These are phyloP conservation scores for Forsythia suspensa DNA, from an alignment of 257 asterid species.

Conservation along the genomic window DNA sequence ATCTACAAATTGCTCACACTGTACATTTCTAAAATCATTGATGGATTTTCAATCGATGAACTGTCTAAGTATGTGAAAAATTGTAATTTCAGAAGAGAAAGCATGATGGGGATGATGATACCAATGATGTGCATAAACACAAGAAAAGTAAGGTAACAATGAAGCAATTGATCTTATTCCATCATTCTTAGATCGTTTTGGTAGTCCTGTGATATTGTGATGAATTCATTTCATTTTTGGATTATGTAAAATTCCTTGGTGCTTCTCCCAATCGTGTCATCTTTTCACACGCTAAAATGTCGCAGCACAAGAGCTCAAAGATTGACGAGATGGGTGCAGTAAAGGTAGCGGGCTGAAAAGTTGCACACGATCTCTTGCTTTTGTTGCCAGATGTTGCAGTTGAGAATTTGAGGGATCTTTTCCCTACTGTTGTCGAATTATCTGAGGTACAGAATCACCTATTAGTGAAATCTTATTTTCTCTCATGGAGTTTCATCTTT, in stretches of 20 bases:
- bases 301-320: constrained; percentile 97
- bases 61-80: not conserved
- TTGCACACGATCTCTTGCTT: constrained; percentile 47
- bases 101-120: constrained; percentile 62
- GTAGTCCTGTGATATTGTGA: constrained; percentile 6
- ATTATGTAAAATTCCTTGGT: constrained; percentile 10
- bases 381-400: constrained; percentile 60
- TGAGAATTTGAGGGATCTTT: constrained; percentile 62
- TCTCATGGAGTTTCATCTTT: constrained; percentile 27
- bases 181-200: constrained; percentile 12
- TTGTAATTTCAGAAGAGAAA: constrained; percentile 53
- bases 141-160: constrained; percentile 58
- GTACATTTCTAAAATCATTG: constrained; percentile 13
- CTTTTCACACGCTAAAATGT: constrained; percentile 34
- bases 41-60: constrained; percentile 11
- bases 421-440: constrained; percentile 51
- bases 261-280: constrained; percentile 21
- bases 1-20: not conserved
- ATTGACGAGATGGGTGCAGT: constrained; percentile 88
- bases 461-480: constrained; percentile 29
- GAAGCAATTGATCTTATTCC: constrained; percentile 8
- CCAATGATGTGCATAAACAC: constrained; percentile 47
- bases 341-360: constrained; percentile 82
- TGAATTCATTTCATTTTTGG: constrained; percentile 6
- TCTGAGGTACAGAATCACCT: constrained; percentile 61